phyloP scores from a whole-genome alignment of 2,329 filamentous ascomycete genomes.

The Colletotrichum orchidophilum region DNA sequence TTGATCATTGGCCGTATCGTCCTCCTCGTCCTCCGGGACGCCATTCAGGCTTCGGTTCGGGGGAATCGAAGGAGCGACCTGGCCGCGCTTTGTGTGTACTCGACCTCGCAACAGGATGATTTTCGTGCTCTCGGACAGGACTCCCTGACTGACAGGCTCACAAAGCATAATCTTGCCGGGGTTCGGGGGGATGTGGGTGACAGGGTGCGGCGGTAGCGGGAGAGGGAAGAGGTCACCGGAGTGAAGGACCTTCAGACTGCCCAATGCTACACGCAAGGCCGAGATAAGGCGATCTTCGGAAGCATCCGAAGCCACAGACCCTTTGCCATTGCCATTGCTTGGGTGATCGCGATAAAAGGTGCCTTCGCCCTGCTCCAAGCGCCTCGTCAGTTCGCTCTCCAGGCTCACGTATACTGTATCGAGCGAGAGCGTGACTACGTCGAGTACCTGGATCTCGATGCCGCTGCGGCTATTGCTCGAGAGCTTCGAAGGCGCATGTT shows the following conservation, averaged over 20 bases:
- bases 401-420: constrained; percentile 89
- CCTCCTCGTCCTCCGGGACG: constrained; percentile 72
- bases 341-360: constrained; percentile 78
- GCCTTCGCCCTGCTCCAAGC: constrained; percentile 83
- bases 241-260: constrained; percentile 80
- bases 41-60: constrained; percentile 66
- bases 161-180: constrained; percentile 92
- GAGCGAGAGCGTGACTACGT: constrained; percentile 81
- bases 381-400: constrained; percentile 81
- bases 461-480: constrained; percentile 76
- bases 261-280: constrained; percentile 79
- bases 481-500: constrained; percentile 79
- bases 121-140: constrained; percentile 79
- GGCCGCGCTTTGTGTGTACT: constrained; percentile 63
- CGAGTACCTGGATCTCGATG: constrained; percentile 85
- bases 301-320: constrained; percentile 41
- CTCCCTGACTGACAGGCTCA: constrained; percentile 90
- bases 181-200: constrained; percentile 85
- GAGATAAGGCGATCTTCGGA: constrained; percentile 55
- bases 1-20: constrained; percentile 88
- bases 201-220: constrained; percentile 82
- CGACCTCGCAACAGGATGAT: constrained; percentile 80
- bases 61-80: constrained; percentile 55
- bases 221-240: constrained; percentile 82
- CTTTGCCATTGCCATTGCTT: constrained; percentile 48